phyloP scores from a whole-genome alignment of 2,329 filamentous ascomycete genomes.

The Penicillium digitatum region DNA sequence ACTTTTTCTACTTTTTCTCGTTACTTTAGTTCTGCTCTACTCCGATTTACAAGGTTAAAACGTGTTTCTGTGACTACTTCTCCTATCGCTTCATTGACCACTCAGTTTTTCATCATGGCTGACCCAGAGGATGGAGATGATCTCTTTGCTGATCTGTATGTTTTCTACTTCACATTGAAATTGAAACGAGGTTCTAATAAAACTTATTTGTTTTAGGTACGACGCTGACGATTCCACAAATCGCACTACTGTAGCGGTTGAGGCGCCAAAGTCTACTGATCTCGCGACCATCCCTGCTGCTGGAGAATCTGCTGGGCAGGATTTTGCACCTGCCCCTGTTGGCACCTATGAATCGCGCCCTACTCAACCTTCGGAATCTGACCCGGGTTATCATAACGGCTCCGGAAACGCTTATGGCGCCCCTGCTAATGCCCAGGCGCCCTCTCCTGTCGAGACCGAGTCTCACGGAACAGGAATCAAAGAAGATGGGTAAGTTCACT shows the following conservation, averaged over 20 bases:
- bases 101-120: constrained; percentile 57
- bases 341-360: constrained; percentile 22
- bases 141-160: constrained; percentile 92
- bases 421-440: constrained; percentile 17
- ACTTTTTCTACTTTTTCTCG: background rate
- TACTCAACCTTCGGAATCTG: constrained; percentile 24
- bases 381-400: constrained; percentile 26
- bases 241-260: constrained; percentile 27
- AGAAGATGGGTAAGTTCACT: constrained; percentile 81
- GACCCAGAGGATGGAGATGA: constrained; percentile 85
- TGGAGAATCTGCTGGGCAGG: constrained; percentile 34
- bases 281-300: constrained; percentile 30
- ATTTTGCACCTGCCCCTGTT: constrained; percentile 30
- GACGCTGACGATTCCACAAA: constrained; percentile 60
- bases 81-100: background rate
- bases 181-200: constrained; percentile 11
- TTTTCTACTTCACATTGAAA: background rate
- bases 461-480: constrained; percentile 58
- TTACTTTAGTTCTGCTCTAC: background rate
- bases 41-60: background rate
- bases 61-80: background rate
- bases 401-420: constrained; percentile 25
- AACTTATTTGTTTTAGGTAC: constrained; percentile 49
- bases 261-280: constrained; percentile 39
- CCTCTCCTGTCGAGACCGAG: constrained; percentile 30